Evolutionary conservation across 108 stramenopile species (phyloP), one percentile per base, ranked within the genome.

Genomic region (Nannochloropsis granulata): DNA sequence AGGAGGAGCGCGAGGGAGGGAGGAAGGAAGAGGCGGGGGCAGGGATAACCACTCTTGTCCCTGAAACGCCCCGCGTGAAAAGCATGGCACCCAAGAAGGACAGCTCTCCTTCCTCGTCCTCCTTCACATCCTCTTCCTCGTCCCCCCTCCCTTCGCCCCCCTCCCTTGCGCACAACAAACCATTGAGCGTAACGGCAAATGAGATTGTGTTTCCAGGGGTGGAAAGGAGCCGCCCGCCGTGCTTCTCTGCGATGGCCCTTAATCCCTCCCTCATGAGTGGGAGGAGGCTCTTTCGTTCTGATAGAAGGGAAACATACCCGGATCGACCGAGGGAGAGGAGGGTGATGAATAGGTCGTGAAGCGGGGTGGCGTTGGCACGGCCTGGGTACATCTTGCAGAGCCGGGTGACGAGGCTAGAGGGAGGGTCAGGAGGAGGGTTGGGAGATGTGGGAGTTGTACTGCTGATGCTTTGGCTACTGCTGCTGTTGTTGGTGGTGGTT

Each of bases 261-360:
- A 97, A 88, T 46, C 84, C 85, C 12, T 78, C 43, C 43, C 89
- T 85, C 89, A 96, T 94, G 12, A 78, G 81, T 25, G 85, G 83
- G 13, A 93, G 34, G 78, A 93, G 85, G 45, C 45, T 24, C 12
- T 86, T 85, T 43, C 98, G 93, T 12, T 90, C 45, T 16, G 83
- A 24, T 24, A 90, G 81, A 14, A 92, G 26, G 2, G 81, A 44
- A 34, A n/a, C 23, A 24, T 84, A 91, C 19, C 96, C 96, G 79
- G 89, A 86, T 79, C 93, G 82, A 14, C 99, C 99, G 94, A 98
- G 96, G 25, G 93, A 94, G 23, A 98, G 84, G 12, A 99, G 88
- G 0, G 98, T 99, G 83, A 97, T 94, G 84, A 98, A 98, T n/a
- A 99, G 83, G 92, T 99, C 98, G 0, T 96, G 85, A 82, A 96